Percentiles rank a stretch among this genome's conserved stretches.
Conservation (phyloP, 2,329 filamentous ascomycete genomes). For the Aureobasidium sp. region DNA sequence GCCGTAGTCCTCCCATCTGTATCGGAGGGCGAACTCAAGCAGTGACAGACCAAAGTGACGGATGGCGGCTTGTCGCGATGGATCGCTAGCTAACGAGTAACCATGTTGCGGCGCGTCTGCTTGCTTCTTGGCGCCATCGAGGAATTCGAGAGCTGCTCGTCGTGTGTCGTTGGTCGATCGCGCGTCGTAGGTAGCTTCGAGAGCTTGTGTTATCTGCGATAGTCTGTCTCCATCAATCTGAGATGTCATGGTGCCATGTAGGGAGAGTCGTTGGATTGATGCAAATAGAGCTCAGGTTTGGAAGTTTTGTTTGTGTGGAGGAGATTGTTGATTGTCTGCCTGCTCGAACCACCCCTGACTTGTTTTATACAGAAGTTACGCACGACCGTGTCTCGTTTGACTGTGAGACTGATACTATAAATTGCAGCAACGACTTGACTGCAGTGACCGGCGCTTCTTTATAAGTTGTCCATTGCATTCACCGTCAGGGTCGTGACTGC, state of each 20-base stretch:
- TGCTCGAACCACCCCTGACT: background rate
- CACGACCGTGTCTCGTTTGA: background rate
- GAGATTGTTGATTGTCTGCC: conserved; percentile 5
- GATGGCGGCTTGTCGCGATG: conserved; percentile 67
- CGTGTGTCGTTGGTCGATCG: conserved; percentile 73
- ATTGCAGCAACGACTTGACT: background rate
- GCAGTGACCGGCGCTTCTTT: background rate
- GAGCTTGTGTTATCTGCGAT: conserved; percentile 68
- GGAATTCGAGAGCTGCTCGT: conserved; percentile 72
- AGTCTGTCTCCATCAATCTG: conserved; percentile 31
- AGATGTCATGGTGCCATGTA: conserved; percentile 5
- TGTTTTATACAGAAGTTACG: background rate
- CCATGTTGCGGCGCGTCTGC: conserved; percentile 76
- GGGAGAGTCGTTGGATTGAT: background rate
- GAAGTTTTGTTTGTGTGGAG: conserved; percentile 12
- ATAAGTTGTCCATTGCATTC: too few species aligned
- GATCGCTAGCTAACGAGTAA: conserved; percentile 70
- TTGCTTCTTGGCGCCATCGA: conserved; percentile 76
- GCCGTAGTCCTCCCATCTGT: conserved; percentile 69
- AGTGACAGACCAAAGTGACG: conserved; percentile 91
- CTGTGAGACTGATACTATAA: background rate
- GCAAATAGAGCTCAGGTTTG: background rate
- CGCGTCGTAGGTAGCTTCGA: conserved; percentile 79
- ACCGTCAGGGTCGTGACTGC: background rate
- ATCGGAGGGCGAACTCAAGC: conserved; percentile 80